These are phyloP conservation scores for Vachellia collinsii DNA, from an alignment of 306 rosid genomes.

Conservation along the genomic window DNA sequence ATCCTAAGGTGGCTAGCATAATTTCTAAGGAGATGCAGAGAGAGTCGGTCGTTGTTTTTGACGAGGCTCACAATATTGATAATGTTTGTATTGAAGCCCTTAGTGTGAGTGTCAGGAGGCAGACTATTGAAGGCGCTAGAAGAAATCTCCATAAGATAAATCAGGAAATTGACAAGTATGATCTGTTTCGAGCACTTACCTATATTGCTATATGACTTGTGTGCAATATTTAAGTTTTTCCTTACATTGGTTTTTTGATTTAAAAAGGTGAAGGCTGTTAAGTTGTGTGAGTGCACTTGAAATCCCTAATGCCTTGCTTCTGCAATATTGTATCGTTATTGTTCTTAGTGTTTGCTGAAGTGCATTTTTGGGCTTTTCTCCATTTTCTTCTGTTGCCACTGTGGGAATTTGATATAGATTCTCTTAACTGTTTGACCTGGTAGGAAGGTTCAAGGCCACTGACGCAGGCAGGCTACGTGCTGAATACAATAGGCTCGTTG, in stretches of 20 bases:
- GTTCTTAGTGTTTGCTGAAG: background rate
- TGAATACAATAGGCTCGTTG: conserved; percentile 88
- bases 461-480: conserved; percentile 95
- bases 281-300: conserved; percentile 5
- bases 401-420: conserved; percentile 44
- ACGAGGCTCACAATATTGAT: conserved; percentile 94
- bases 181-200: conserved; percentile 33
- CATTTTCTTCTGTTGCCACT: conserved; percentile 29
- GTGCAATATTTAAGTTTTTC: background rate
- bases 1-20: conserved; percentile 90
- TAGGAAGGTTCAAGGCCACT: conserved; percentile 99
- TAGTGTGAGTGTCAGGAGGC: conserved; percentile 97
- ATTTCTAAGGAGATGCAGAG: conserved; percentile 96
- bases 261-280: conserved; percentile 10
- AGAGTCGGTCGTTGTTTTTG: conserved; percentile 94
- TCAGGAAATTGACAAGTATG: conserved; percentile 89
- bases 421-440: conserved; percentile 65
- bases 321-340: conserved; percentile 2
- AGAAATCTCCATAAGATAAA: conserved; percentile 83
- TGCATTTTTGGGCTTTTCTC: background rate
- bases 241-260: conserved; percentile 10
- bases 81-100: conserved; percentile 97
- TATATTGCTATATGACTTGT: conserved; percentile 11
- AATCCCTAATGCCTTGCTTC: conserved; percentile 13
- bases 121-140: conserved; percentile 93